These are phyloP conservation scores for Hyphopichia homilentoma DNA, from an alignment of 805 yeast species.

Conservation along the genomic window DNA sequence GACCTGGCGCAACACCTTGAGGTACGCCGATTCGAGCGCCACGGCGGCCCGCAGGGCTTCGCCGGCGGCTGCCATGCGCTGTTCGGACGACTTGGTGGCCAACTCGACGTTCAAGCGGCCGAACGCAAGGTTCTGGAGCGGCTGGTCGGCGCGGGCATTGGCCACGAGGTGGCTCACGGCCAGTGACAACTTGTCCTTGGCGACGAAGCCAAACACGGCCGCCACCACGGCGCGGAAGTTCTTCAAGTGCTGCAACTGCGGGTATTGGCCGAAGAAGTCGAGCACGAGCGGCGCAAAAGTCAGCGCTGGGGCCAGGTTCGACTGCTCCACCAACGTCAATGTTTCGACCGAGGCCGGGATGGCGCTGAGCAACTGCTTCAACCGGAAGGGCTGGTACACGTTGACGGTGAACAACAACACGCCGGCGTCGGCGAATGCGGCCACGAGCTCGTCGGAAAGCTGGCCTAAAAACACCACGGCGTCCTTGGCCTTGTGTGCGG, in stretches of 20 bases:
- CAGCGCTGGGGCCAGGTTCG: constrained; percentile 28
- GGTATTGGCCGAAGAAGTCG: constrained; percentile 66
- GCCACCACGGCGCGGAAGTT: constrained; percentile 49
- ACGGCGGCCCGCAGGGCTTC: constrained; percentile 46
- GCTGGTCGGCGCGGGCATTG: constrained; percentile 50
- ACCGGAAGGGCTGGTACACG: constrained; percentile 70
- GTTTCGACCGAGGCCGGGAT: constrained; percentile 55
- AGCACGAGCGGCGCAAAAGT: constrained; percentile 67
- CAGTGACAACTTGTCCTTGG: constrained; percentile 32
- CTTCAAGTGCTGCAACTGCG: constrained; percentile 41
- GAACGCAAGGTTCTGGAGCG: constrained; percentile 59
- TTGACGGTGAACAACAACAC: constrained; percentile 55
- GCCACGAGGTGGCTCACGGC: constrained; percentile 46
- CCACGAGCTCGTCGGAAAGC: constrained; percentile 40
- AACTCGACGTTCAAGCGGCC: constrained; percentile 43
- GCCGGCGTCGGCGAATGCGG: constrained; percentile 32
- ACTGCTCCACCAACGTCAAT: constrained; percentile 67
- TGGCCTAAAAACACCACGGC: constrained; percentile 66
- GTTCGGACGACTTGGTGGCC: constrained; percentile 24
- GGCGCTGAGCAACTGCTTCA: constrained; percentile 43
- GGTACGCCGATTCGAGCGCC: constrained; percentile 69
- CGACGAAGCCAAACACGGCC: constrained; percentile 53
- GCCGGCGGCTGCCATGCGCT: constrained; percentile 14
- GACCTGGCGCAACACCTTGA: constrained; percentile 69
- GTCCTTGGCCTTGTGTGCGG: constrained; percentile 37